These are phyloP conservation scores for Juglanconis oblonga DNA, from an alignment of 2,329 filamentous ascomycete species.

Conservation along the genomic window DNA sequence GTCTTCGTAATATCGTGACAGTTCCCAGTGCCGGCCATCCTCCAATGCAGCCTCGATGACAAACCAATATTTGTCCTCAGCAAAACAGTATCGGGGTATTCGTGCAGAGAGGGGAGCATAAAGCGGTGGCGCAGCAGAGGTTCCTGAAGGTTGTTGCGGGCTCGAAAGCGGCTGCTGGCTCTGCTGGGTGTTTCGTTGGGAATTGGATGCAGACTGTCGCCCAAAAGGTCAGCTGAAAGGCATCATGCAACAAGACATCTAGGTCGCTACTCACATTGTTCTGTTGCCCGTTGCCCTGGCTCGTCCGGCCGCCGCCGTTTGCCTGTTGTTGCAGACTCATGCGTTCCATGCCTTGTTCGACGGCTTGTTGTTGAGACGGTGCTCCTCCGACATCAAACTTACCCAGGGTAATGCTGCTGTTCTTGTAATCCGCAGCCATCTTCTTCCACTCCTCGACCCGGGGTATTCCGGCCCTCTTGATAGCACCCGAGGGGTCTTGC, in stretches of 20 bases:
- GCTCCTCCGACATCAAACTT: conserved; percentile 68
- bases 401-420: conserved; percentile 94
- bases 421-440: conserved; percentile 99
- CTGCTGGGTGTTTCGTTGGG: conserved; percentile 34
- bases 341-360: conserved; percentile 71
- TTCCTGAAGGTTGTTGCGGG: conserved; percentile 28
- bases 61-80: conserved; percentile 98
- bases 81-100: conserved; percentile 91
- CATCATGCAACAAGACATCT: not conserved
- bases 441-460: conserved; percentile 99
- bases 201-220: conserved; percentile 27
- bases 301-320: conserved; percentile 43
- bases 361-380: conserved; percentile 39
- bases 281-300: conserved; percentile 42
- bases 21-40: conserved; percentile 87
- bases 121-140: conserved; percentile 52
- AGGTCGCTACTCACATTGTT: conserved; percentile 41
- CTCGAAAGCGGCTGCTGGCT: conserved; percentile 29
- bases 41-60: conserved; percentile 89
- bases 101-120: conserved; percentile 77
- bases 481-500: conserved; percentile 76
- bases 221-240: conserved; percentile 27
- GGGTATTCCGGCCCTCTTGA: conserved; percentile 84
- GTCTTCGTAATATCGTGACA: conserved; percentile 94
- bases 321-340: conserved; percentile 68